Evolutionary conservation across 257 asterid genomes (phyloP).

Genomic region (Handroanthus guayacan): DNA sequence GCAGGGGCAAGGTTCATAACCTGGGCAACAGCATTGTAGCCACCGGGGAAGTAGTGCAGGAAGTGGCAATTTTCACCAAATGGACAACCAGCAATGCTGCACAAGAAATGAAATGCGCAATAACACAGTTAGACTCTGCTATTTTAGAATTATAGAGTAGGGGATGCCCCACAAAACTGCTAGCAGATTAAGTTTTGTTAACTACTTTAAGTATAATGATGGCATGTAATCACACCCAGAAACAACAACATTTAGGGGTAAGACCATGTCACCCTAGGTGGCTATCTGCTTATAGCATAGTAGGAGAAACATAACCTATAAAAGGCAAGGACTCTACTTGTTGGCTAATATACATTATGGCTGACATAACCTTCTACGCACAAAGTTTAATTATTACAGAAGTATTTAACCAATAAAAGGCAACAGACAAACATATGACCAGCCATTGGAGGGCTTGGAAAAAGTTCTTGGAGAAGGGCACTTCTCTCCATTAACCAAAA

Average conservation of each 20-base stretch:
- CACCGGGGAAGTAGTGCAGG: constrained; percentile 90
- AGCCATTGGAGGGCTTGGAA: not conserved
- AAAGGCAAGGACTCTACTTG: not conserved
- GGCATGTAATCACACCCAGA: not conserved
- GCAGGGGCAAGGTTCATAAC: constrained; percentile 80
- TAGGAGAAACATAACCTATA: too few relatives aligned
- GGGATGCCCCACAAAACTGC: not conserved
- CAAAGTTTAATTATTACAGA: not conserved
- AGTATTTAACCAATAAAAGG: not conserved
- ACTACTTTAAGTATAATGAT: not conserved
- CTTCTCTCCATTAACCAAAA: not conserved
- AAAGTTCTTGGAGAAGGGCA: not conserved
- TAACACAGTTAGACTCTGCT: not conserved
- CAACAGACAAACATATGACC: not conserved
- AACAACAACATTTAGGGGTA: not conserved
- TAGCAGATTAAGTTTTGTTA: not conserved
- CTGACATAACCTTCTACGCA: not conserved
- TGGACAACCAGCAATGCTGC: constrained; percentile 72
- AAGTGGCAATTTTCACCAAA: constrained; percentile 91
- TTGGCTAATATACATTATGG: not conserved
- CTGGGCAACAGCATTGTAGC: constrained; percentile 85
- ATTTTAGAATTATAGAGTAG: not conserved
- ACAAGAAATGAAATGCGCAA: constrained; percentile 25
- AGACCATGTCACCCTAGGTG: not conserved
- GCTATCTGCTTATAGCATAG: not conserved